phyloP scores from a whole-genome alignment of 495 filamentous ascomycete species.

The Trypethelium eluteriae region DNA sequence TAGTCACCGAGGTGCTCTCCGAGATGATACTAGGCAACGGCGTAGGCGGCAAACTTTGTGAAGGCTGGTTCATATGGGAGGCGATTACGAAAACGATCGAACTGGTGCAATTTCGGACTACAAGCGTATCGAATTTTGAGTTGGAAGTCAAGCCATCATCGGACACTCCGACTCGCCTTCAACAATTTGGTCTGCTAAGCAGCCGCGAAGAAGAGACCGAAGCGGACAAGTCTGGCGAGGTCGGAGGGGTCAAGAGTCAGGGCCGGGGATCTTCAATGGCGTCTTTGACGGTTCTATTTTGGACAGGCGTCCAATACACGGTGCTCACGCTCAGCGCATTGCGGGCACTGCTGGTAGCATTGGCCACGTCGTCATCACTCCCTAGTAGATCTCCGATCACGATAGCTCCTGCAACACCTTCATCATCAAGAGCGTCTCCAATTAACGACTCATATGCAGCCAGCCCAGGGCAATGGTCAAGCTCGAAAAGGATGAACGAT shows the following conservation, averaged over 20 bases:
- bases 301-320: slow-evolving; percentile 60
- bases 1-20: slow-evolving; percentile 78
- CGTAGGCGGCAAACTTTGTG: slow-evolving; percentile 66
- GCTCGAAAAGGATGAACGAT: neutral
- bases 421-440: neutral
- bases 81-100: slow-evolving; percentile 58
- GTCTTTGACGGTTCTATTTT: slow-evolving; percentile 47
- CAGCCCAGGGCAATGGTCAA: neutral
- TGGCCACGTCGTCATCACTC: slow-evolving; percentile 46
- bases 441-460: neutral
- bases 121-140: slow-evolving; percentile 20
- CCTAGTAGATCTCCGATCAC: slow-evolving; percentile 37
- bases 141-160: slow-evolving; percentile 20
- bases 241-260: neutral
- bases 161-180: slow-evolving; percentile 27
- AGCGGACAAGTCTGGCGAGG: neutral
- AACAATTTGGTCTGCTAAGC: slow-evolving; percentile 35
- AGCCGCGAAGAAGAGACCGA: neutral
- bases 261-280: neutral
- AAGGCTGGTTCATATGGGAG: slow-evolving; percentile 82
- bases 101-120: slow-evolving; percentile 28
- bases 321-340: slow-evolving; percentile 58
- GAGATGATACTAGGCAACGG: slow-evolving; percentile 75
- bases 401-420: slow-evolving; percentile 7
- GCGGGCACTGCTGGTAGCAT: slow-evolving; percentile 51